Conservation (phyloP, 768 basidiomycete species). For the Sarcomyxa edulis region DNA sequence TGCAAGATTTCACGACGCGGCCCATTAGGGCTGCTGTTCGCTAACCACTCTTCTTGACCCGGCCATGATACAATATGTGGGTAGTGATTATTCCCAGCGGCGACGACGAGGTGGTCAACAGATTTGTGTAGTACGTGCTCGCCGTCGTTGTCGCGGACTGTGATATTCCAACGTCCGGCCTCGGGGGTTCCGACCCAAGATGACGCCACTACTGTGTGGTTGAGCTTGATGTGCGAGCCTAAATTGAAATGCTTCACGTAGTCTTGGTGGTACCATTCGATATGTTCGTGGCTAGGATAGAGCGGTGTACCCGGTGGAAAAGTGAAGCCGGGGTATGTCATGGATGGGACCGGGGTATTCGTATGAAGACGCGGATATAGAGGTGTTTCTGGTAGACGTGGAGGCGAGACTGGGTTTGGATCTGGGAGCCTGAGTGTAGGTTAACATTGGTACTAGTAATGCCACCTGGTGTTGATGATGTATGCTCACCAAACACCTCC, state of each 20-base stretch:
- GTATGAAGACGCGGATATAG: constrained; percentile 49
- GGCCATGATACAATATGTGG: constrained; percentile 39
- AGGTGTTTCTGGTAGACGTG: constrained; percentile 46
- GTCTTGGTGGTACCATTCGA: constrained; percentile 41
- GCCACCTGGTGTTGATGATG: neutral
- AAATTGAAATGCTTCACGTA: constrained; percentile 36
- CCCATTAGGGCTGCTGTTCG: constrained; percentile 10
- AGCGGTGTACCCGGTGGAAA: constrained; percentile 46
- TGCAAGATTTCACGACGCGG: constrained; percentile 38
- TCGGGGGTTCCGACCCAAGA: constrained; percentile 36
- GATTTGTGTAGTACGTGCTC: constrained; percentile 13
- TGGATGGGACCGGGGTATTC: constrained; percentile 51
- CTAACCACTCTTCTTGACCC: constrained; percentile 47
- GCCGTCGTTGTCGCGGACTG: constrained; percentile 20
- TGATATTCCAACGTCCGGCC: constrained; percentile 40
- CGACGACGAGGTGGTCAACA: constrained; percentile 53
- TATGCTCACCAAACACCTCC: constrained; percentile 51
- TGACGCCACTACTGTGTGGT: constrained; percentile 36
- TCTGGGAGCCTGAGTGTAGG: constrained; percentile 26
- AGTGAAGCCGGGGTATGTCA: constrained; percentile 53
- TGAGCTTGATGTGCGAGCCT: constrained; percentile 30
- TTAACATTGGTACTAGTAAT: neutral
- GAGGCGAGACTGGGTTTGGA: constrained; percentile 25
- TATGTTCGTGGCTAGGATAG: constrained; percentile 40
- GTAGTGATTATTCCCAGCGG: constrained; percentile 51